Conservation (phyloP, 768 basidiomycete species). For the Tricholomella constricta region DNA sequence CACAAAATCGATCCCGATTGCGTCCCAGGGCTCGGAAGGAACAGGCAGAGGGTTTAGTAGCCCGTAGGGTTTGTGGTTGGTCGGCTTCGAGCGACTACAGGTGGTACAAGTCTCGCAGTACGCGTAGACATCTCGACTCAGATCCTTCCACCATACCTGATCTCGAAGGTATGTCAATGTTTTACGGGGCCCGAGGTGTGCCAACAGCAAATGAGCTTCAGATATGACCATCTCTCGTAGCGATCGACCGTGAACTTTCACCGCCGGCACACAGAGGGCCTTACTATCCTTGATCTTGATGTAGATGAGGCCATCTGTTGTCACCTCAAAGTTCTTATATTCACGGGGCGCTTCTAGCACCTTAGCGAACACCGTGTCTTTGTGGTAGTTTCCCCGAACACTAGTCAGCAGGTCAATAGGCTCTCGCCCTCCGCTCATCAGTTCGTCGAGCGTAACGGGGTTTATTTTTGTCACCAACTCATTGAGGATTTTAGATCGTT, state of each 20-base stretch:
- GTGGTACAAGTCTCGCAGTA: constrained; percentile 29
- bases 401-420: constrained; percentile 3
- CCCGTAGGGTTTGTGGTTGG: constrained; percentile 20
- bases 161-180: constrained; percentile 32
- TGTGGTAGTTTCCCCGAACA: constrained; percentile 13
- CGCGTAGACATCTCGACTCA: constrained; percentile 8
- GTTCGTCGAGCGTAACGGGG: not conserved
- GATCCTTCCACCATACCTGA: constrained; percentile 37
- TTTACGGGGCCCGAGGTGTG: constrained; percentile 35
- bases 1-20: constrained; percentile 16
- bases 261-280: constrained; percentile 21
- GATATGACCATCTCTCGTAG: constrained; percentile 31
- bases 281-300: not conserved
- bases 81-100: constrained; percentile 15
- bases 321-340: constrained; percentile 18
- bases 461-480: not conserved
- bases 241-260: constrained; percentile 5
- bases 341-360: constrained; percentile 13
- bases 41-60: constrained; percentile 18
- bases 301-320: constrained; percentile 16
- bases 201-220: constrained; percentile 38
- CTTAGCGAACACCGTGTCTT: constrained; percentile 14
- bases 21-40: constrained; percentile 12
- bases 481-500: not conserved
- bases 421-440: constrained; percentile 2